Percentiles rank a stretch among this genome's conserved stretches.
These are phyloP conservation scores for Phytopythium mirpurense DNA, from an alignment of 352 stramenopile species.

Conservation along the genomic window DNA sequence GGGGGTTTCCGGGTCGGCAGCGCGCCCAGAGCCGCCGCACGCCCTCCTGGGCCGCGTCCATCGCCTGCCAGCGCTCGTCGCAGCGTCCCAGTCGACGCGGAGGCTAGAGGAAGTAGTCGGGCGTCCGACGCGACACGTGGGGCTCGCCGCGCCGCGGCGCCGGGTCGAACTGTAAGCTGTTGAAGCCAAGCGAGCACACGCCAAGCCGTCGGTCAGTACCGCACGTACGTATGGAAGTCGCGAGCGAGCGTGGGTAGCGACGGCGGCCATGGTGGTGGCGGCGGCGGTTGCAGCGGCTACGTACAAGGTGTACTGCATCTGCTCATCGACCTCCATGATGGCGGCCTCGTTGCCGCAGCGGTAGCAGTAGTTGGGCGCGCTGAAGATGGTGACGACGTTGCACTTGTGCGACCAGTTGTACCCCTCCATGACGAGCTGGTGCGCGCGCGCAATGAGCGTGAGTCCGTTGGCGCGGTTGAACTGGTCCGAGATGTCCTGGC, in stretches of 20 bases:
- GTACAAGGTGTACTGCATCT: constrained; percentile 95
- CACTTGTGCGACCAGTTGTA: constrained; percentile 92
- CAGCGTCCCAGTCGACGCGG: too few species aligned
- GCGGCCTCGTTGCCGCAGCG: constrained; percentile 97
- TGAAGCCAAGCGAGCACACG: background rate
- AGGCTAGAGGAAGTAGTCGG: constrained; percentile 92
- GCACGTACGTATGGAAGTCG: too few species aligned
- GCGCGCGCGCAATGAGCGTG: constrained; percentile 97
- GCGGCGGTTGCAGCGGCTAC: too few species aligned
- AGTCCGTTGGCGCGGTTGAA: constrained; percentile 97
- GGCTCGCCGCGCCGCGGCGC: constrained; percentile 91
- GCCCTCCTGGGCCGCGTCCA: background rate
- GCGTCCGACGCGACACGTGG: constrained; percentile 90
- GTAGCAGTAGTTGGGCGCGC: constrained; percentile 99
- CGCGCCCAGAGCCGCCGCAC: too few species aligned
- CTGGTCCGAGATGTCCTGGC: constrained; percentile 96
- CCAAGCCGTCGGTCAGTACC: constrained; percentile 9
- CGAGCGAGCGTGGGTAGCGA: too few species aligned
- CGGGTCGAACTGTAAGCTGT: constrained; percentile 93
- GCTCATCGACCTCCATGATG: constrained; percentile 96
- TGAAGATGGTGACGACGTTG: constrained; percentile 99
- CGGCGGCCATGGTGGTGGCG: too few species aligned
- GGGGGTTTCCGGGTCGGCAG: too few species aligned
- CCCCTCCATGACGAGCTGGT: constrained; percentile 92
- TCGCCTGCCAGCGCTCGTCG: background rate